A percentile compares a stretch with the other conserved stretches of the same genome.
Conservation (phyloP, 1,284 basidiomycete genomes). For the Agaricales sp. region DNA sequence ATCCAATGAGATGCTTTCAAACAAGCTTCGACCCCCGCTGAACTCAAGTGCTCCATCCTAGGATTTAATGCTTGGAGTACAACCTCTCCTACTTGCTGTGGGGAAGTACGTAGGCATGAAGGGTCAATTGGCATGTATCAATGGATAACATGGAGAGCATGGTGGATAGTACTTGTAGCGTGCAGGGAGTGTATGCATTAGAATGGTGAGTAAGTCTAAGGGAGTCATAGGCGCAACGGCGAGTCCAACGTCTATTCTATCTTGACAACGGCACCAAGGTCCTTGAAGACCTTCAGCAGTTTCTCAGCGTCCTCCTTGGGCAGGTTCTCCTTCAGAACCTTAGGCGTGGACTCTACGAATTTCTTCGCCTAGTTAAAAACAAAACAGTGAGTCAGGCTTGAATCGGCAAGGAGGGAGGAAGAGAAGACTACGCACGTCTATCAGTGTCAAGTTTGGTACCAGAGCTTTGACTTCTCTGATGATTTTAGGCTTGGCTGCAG, state of each 20-base stretch:
- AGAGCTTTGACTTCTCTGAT: constrained; percentile 97
- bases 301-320: constrained; percentile 99
- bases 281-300: constrained; percentile 84
- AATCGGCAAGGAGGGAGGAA: constrained; percentile 14
- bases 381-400: constrained; percentile 7
- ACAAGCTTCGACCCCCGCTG: too few relatives aligned
- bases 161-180: background rate
- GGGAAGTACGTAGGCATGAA: too few relatives aligned
- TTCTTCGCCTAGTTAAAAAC: constrained; percentile 79
- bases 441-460: constrained; percentile 89
- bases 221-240: background rate
- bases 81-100: too few relatives aligned
- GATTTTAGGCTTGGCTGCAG: constrained; percentile 89
- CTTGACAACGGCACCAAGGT: constrained; percentile 80
- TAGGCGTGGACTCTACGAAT: constrained; percentile 94
- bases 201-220: constrained; percentile 1
- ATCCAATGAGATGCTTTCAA: too few relatives aligned
- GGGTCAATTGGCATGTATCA: background rate
- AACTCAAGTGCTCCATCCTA: too few relatives aligned
- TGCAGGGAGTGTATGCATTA: background rate
- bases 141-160: too few relatives aligned
- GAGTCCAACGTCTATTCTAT: constrained; percentile 49
- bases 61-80: too few relatives aligned
- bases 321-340: constrained; percentile 91
- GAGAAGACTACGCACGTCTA: constrained; percentile 62